phyloP scores from a whole-genome alignment of 345 rosid species.

The Xanthoceras sorbifolium region DNA sequence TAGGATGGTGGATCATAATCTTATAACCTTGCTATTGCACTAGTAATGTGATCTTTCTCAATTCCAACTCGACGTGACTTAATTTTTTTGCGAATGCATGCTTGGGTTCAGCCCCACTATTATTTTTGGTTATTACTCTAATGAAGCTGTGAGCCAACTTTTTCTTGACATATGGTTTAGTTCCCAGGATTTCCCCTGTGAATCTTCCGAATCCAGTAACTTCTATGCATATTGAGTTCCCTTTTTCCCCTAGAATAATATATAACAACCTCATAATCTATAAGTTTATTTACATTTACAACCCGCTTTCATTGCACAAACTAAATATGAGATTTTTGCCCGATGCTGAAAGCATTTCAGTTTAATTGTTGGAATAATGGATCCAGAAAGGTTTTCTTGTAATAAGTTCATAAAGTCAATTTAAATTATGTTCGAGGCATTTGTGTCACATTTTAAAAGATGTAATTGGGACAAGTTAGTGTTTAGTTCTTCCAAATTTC shows the following conservation, averaged over 20 bases:
- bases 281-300: not conserved
- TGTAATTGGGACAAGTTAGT: not conserved
- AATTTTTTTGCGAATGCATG: not conserved
- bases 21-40: not conserved
- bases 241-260: not conserved
- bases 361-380: not conserved
- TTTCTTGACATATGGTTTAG: not conserved
- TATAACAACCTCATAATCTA: not conserved
- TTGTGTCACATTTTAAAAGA: not conserved
- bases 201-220: not conserved
- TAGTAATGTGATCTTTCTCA: not conserved
- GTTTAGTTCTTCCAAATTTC: not conserved
- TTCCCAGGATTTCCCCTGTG: not conserved
- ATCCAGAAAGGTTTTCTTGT: not conserved
- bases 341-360: not conserved
- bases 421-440: not conserved
- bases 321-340: not conserved
- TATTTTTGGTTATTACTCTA: not conserved
- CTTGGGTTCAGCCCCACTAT: not conserved
- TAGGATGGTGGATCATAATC: not conserved
- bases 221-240: not conserved
- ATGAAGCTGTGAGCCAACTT: not conserved
- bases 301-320: too few relatives aligned
- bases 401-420: too few relatives aligned
- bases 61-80: not conserved